phyloP scores from a whole-genome alignment of 176 grass and related monocot genomes.

The Oryza glumipatula region DNA sequence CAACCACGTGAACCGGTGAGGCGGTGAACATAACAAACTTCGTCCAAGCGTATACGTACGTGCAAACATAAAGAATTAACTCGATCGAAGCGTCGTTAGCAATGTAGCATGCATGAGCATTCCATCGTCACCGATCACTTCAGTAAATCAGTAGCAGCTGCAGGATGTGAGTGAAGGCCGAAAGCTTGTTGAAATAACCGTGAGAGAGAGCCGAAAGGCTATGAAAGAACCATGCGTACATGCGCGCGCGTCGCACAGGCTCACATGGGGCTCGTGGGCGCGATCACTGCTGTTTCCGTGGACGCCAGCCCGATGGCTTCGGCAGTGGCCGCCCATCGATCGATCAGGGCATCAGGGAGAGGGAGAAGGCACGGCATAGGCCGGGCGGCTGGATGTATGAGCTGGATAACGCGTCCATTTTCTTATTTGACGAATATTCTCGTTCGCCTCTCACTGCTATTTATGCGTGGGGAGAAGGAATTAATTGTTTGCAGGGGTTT shows the following conservation, averaged over 20 bases:
- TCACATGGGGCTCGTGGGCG: background rate
- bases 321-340: background rate
- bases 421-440: constrained; percentile 17
- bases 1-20: background rate
- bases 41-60: background rate
- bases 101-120: background rate
- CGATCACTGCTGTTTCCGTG: background rate
- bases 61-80: background rate
- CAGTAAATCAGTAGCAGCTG: background rate
- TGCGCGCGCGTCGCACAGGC: background rate
- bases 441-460: background rate
- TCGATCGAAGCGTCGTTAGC: background rate
- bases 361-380: background rate
- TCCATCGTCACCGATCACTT: background rate
- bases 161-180: background rate
- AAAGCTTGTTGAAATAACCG: background rate
- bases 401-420: constrained; percentile 27
- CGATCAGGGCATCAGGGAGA: too few relatives aligned
- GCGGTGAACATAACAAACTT: background rate
- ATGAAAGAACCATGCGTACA: background rate
- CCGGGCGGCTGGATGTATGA: background rate
- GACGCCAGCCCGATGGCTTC: background rate
- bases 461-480: background rate
- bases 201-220: background rate
- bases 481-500: background rate